Conservation (phyloP, 208 protist species). For the Crithidia thermophila region DNA sequence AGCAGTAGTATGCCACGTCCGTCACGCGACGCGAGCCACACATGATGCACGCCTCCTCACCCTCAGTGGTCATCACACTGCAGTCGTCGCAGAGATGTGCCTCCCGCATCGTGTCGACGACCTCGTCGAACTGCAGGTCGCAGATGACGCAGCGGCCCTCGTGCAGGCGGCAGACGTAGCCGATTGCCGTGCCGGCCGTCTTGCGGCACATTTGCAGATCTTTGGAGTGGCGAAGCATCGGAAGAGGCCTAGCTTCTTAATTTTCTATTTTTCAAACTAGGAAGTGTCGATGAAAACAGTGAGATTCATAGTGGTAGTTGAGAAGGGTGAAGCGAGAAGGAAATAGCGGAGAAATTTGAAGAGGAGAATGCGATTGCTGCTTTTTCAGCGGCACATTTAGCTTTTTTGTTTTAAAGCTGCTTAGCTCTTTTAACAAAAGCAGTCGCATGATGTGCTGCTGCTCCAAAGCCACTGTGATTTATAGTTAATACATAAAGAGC, state of each 20-base stretch:
- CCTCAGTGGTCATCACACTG: conserved; percentile 63
- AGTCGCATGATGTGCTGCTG: no score
- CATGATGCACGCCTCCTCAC: conserved; percentile 87
- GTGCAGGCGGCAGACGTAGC: conserved; percentile 85
- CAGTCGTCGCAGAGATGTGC: conserved; percentile 90
- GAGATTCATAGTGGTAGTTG: not conserved
- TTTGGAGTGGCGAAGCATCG: conserved; percentile 84
- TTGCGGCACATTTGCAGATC: conserved; percentile 93
- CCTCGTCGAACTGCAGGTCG: conserved; percentile 80
- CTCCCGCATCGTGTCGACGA: conserved; percentile 75
- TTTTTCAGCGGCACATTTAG: no score
- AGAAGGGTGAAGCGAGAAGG: not conserved
- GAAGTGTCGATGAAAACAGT: not conserved
- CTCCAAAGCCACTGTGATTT: no score
- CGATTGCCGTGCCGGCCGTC: conserved; percentile 57
- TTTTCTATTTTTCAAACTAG: no score
- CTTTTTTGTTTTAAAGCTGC: no score
- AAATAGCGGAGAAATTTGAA: not conserved
- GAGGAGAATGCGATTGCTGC: no score
- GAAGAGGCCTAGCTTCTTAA: no score
- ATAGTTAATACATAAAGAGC: no score
- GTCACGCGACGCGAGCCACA: conserved; percentile 60
- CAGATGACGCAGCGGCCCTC: conserved; percentile 92
- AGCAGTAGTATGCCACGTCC: conserved; percentile 91
- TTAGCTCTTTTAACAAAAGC: no score